Evolutionary conservation across 2,329 filamentous ascomycete genomes (phyloP), one percentile per base, ranked within the genome.

Genomic region (Camillea tinctor): DNA sequence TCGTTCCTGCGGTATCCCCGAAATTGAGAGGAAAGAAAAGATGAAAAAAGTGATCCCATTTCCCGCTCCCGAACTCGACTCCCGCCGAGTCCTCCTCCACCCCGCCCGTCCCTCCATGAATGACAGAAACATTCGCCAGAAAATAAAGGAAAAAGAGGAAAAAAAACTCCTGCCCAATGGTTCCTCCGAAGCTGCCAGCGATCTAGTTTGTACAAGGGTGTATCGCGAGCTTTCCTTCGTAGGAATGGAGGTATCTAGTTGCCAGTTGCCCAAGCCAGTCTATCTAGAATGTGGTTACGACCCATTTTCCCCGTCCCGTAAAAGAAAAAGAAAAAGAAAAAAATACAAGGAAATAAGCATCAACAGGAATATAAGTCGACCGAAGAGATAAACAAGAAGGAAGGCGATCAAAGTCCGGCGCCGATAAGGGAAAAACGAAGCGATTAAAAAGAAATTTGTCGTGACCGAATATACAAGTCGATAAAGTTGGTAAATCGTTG

Each of bases 251-350:
- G 23, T 36, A 36, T 59, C 44, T 55, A 19, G 54, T 55, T 24
- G 30, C 54, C 54, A 66, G 66, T 66, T 61, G 64, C 64, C 66
- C 66, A 66, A 67, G 53, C 64, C 59, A 58, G 58, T 68, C 64
- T 67, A 66, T 62, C 55, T 61, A 57, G 57, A 60, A 61, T 58
- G 40, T 50, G 53, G 59, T 57, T 56, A 56, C 52, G 52, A 62
- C 55, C 30, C n/a, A n/a, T 52, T 58, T 58, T 60, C 56, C 59
- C 61, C 58, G 60, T 59, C 65, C 63, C 17, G 20, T 51, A 24
- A 55, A 19, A 19, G 57, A 62, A 59, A 24, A 55, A 19, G 13
- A 58, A 62, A 59, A 53, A 52, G 7, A 30, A 30, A 26, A 9
- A 26, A 58, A 60, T 59, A 53, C 50, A 59, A 53, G 53, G 53